Base-by-base conservation (phyloP, 2,329 filamentous ascomycete species). In the Botryotinia calthae region DNA sequence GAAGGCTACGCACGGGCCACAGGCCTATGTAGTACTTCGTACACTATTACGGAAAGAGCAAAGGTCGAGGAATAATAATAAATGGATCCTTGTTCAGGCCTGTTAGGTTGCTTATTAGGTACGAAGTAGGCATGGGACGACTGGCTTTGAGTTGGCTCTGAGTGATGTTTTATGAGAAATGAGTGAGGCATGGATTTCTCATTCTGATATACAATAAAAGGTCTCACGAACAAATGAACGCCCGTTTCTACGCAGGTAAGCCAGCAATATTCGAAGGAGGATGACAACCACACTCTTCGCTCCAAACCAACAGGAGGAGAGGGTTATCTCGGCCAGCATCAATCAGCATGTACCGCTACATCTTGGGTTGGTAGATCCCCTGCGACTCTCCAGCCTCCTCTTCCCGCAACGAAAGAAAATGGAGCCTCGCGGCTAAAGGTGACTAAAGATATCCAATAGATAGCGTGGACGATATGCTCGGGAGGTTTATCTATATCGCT, bases 361-460 rank as follows among this genome's bases (percentile, higher is more conserved):
- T 42, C 25, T 42, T 56, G 34, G 61, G 18, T 46, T 28, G n/a
- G 65, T 56, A 25, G 65, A 67, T 67, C 65, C 65, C 48, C 65
- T 67, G 65, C 48, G 48, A 63, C 9, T 56, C 65, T 67, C 65
- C 65, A 67, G 65, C 65, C 65, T 67, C 65, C 48, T 31, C 65
- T 56, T 48, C 44, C 44, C 37, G 40, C 59, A 66, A 2, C 18
- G n/a, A 67, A 44, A 8, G 65, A 67, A 67, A 56, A 37, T 67
- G 46, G 64, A 67, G 65, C 65, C 65, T 67, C 34, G 65, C 65
- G 48, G 65, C 65, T 67, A 67, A 67, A 31, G 25, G 65, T 34
- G 62, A 37, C 34, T 56, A 42, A 67, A 56, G 48, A 42, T 56
- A 67, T 22, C 64, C 64, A 67, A 67, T 67, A 67, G 64, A 56